A percentile compares a stretch with the other conserved stretches of the same genome.
Conservation (phyloP, 2,329 filamentous ascomycete genomes). For the Rutstroemia sydowiana region DNA sequence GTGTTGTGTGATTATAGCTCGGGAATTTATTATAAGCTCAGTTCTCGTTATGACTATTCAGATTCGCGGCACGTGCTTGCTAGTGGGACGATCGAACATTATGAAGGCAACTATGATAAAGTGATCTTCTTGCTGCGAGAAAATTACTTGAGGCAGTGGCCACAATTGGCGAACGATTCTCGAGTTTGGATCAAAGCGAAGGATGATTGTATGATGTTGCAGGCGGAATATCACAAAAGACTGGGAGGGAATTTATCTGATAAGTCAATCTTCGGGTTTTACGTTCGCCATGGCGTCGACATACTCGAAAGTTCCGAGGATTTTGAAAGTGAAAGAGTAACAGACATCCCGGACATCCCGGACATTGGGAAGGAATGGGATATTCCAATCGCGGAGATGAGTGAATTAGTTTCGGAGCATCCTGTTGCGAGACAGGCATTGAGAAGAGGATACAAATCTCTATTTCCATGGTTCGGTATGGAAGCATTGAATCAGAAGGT, state of each 20-base stretch:
- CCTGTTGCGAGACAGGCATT: neutral
- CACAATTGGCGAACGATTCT: neutral
- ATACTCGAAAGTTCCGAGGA: neutral
- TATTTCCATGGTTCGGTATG: neutral
- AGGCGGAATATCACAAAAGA: neutral
- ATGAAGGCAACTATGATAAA: neutral
- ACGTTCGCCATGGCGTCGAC: neutral
- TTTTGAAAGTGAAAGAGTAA: neutral
- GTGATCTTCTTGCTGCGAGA: neutral
- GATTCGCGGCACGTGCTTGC: neutral
- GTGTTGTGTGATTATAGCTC: no score
- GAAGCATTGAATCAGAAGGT: neutral
- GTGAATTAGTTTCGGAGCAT: neutral
- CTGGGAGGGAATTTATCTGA: neutral
- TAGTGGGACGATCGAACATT: neutral
- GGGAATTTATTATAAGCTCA: no score
- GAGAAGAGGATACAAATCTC: neutral
- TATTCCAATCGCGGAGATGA: neutral
- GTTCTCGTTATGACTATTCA: neutral
- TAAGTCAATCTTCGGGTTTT: neutral
- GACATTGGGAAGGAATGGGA: neutral
- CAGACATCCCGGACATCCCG: neutral
- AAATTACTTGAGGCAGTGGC: neutral
- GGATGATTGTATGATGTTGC: neutral
- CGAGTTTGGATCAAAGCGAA: neutral